A percentile compares a stretch with the other conserved stretches of the same genome.
Evolutionary conservation across 768 basidiomycete genomes (phyloP).

Genomic region (Ramaria sp.): DNA sequence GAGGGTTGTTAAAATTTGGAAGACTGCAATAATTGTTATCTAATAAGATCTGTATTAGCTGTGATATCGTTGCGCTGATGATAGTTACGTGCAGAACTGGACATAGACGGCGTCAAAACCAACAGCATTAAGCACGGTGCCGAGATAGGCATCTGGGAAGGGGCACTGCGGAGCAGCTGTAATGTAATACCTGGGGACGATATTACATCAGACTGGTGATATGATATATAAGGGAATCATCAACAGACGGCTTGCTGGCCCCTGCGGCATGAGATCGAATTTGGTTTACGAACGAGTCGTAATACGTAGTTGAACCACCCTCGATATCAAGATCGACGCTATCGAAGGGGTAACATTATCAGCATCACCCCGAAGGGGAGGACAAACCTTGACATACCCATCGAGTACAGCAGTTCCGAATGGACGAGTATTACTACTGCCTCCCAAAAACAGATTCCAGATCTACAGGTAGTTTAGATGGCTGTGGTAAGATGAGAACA

Average conservation of each 20-base stretch:
- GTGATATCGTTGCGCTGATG: not conserved
- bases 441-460: slow-evolving; percentile 14
- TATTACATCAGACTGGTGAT: not conserved
- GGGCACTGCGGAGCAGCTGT: slow-evolving; percentile 15
- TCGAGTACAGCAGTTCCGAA: slow-evolving; percentile 14
- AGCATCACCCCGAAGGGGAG: not conserved
- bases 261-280: slow-evolving; percentile 9
- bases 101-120: slow-evolving; percentile 13
- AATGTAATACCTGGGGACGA: slow-evolving; percentile 11
- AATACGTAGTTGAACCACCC: slow-evolving; percentile 8
- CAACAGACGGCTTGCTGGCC: slow-evolving; percentile 10
- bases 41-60: slow-evolving; percentile 9
- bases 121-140: slow-evolving; percentile 11
- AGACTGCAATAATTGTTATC: slow-evolving; percentile 53
- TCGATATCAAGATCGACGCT: slow-evolving; percentile 15
- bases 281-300: slow-evolving; percentile 11
- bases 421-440: slow-evolving; percentile 10
- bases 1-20: slow-evolving; percentile 39
- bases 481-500: not conserved
- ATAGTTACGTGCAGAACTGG: slow-evolving; percentile 12
- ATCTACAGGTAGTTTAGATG: not conserved
- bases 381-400: slow-evolving; percentile 3
- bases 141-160: slow-evolving; percentile 12
- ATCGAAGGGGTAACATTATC: not conserved
- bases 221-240: not conserved